phyloP scores from a whole-genome alignment of 148 eudicot genomes.

The Beta vulgaris region DNA sequence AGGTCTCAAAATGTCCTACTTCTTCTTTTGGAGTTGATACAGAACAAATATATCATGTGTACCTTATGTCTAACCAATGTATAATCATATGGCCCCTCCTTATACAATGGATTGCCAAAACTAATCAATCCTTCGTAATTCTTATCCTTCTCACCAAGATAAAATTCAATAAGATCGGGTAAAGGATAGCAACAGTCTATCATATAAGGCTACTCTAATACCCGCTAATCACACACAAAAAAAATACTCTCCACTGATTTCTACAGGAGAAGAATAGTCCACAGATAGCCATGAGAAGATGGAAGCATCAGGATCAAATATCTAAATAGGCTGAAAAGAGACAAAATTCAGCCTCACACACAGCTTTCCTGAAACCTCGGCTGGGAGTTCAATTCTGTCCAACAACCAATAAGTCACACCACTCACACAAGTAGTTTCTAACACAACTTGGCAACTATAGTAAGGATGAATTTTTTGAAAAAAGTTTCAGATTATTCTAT shows the following conservation, averaged over 20 bases:
- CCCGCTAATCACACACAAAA: background rate
- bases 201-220: background rate
- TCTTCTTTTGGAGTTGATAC: too few relatives aligned
- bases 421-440: too few relatives aligned
- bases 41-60: too few relatives aligned
- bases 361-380: background rate
- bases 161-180: background rate
- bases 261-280: background rate
- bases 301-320: background rate
- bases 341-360: background rate
- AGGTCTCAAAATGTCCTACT: background rate
- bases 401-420: background rate
- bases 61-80: background rate
- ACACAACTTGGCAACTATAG: too few relatives aligned
- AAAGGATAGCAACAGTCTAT: background rate
- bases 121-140: background rate
- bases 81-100: background rate
- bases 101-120: background rate
- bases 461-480: too few relatives aligned
- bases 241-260: background rate
- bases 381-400: background rate
- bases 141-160: background rate
- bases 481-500: too few relatives aligned
- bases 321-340: too few relatives aligned
- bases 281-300: background rate